Base-by-base conservation (phyloP, 2,329 filamentous ascomycete species). In the Xylariales sp. region DNA sequence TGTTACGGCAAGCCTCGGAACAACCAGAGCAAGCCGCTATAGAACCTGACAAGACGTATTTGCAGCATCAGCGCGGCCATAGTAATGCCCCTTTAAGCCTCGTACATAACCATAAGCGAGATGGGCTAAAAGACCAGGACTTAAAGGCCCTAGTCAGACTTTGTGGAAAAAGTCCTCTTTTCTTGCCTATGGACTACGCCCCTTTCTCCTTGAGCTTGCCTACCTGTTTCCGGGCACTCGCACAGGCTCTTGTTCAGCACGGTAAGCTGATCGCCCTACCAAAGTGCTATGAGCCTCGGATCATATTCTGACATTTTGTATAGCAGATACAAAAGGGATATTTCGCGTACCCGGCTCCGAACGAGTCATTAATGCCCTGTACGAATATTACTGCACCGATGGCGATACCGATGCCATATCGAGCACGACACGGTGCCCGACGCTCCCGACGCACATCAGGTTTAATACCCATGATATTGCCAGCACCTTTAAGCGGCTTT, bases 181-280 rank as follows among this genome's bases (percentile, higher is more conserved):
- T 89, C 72, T 80, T 92, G 8, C 89, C 89, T 0, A 71, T 81
- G 3, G 87, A 89, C 61, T 87, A 90, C 72, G 81, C 88, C 3
- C 84, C 87, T 0, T 82, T 84, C 18, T 84, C 85, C 30, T 78
- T 92, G 32, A 79, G 86, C 18, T 78, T 92, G 36, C 90, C 90
- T 8, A 91, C 89, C 3, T 90, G 89, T 71, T 83, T 92, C 56
- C 87, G 89, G 52, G 89, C 90, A 9, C 89, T 87, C 8, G 88
- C 86, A n/a, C 87, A 91, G 70, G 85, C 88, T 75, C 82, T 92
- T 9, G 82, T 88, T 3, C 86, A 90, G 55, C 80, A 90, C 76
- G 86, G 87, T 87, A 74, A 74, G 81, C 65, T n/a, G 4, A 12
- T 18, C 30, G 18, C 16, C 6, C 10, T 10, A 34, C 12, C 3